Evolutionary conservation across 495 filamentous ascomycete genomes (phyloP).

Genomic region (Penicillium malachiteum): DNA sequence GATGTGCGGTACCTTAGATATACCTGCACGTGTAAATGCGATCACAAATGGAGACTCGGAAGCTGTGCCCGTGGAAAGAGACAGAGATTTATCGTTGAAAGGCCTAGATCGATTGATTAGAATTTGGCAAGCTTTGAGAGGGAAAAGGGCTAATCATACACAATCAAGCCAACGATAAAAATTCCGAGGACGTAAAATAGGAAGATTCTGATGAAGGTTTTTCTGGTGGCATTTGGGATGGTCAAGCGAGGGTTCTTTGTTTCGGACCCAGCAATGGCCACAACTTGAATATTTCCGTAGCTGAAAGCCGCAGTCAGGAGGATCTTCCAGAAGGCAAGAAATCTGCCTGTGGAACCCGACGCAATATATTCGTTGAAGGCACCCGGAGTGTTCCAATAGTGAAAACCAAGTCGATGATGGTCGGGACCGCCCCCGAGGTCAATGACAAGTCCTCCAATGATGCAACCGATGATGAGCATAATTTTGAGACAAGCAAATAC

Average conservation of each 20-base stretch:
- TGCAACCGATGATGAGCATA: constrained; percentile 42
- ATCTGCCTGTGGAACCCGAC: constrained; percentile 7
- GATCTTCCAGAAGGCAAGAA: constrained; percentile 52
- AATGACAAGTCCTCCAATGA: constrained; percentile 49
- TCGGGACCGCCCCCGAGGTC: constrained; percentile 25
- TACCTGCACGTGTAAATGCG: constrained; percentile 26
- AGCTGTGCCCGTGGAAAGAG: constrained; percentile 26
- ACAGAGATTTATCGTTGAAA: constrained; percentile 47
- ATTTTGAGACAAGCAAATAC: constrained; percentile 42
- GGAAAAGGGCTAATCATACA: constrained; percentile 13
- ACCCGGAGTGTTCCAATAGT: constrained; percentile 19
- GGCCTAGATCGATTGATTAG: constrained; percentile 20
- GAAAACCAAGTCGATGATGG: constrained; percentile 13
- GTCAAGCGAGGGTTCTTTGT: constrained; percentile 30
- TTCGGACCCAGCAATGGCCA: constrained; percentile 46
- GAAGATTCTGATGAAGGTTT: constrained; percentile 32
- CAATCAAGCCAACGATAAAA: constrained; percentile 39
- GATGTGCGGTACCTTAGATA: constrained; percentile 42
- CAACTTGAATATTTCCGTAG: constrained; percentile 48
- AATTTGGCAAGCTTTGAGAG: background rate
- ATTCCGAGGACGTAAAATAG: constrained; percentile 39
- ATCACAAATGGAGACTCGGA: constrained; percentile 54
- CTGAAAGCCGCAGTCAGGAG: constrained; percentile 52
- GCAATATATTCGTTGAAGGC: constrained; percentile 16
- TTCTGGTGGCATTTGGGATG: constrained; percentile 33